Evolutionary conservation across 345 rosid genomes (phyloP).

Genomic region (Eucalyptus paniculata): DNA sequence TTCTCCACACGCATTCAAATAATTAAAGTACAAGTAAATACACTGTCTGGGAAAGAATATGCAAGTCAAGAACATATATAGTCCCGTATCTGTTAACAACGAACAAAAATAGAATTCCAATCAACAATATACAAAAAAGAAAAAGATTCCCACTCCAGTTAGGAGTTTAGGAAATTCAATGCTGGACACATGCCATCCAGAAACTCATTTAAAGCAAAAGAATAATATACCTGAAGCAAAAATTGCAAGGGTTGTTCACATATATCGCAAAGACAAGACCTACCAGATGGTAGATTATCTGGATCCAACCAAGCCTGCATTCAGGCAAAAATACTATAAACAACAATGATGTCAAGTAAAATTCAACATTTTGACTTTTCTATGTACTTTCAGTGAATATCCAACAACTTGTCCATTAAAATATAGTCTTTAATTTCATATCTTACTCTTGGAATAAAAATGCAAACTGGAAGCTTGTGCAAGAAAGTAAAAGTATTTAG

Average conservation of each 20-base stretch:
- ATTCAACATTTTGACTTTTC: not conserved
- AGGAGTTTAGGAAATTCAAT: not conserved
- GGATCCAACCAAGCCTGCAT: conserved; percentile 91
- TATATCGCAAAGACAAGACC: conserved; percentile 47
- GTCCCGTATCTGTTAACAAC: not conserved
- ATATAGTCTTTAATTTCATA: not conserved
- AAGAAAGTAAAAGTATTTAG: not conserved
- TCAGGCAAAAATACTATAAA: not conserved
- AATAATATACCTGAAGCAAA: conserved; percentile 57
- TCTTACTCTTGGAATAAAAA: not conserved
- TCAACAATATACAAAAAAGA: not conserved
- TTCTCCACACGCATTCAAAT: not conserved
- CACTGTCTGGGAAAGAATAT: not conserved
- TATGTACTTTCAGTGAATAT: not conserved
- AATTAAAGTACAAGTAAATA: not conserved
- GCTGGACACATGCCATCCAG: not conserved
- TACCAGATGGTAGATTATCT: conserved; percentile 61
- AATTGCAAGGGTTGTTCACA: conserved; percentile 85
- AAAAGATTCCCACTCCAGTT: not conserved
- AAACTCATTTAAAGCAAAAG: not conserved
- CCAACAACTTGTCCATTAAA: not conserved
- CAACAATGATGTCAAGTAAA: not conserved
- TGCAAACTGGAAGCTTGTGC: not conserved
- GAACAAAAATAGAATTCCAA: not conserved
- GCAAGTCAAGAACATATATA: not conserved